Evolutionary conservation across 768 basidiomycete species (phyloP).

Genomic region (Tulasnella sp.): DNA sequence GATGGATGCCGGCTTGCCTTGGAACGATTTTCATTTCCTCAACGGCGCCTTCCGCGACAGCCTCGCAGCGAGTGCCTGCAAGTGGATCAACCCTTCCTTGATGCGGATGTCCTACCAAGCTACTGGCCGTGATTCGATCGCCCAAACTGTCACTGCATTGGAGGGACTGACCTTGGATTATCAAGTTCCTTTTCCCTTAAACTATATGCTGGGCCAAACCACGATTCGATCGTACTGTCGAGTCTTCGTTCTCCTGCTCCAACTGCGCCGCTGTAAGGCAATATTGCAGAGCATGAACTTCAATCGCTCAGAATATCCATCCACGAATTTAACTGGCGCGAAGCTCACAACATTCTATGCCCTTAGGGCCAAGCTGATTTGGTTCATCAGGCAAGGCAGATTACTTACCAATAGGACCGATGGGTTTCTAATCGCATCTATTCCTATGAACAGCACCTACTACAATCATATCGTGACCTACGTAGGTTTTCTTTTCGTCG

Average conservation of each 20-base stretch:
- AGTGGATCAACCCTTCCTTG: constrained; percentile 58
- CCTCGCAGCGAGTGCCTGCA: constrained; percentile 38
- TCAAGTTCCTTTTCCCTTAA: constrained; percentile 61
- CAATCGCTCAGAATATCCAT: constrained; percentile 38
- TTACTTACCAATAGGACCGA: background rate
- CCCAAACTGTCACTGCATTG: constrained; percentile 53
- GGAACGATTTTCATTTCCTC: constrained; percentile 78
- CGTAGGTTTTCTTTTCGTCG: constrained; percentile 36
- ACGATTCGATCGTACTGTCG: constrained; percentile 52
- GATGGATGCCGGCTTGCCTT: constrained; percentile 66
- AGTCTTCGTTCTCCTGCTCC: constrained; percentile 63
- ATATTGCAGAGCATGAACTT: constrained; percentile 63
- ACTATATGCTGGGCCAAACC: constrained; percentile 61
- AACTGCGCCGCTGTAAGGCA: constrained; percentile 64
- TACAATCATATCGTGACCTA: constrained; percentile 67
- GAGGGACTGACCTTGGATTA: constrained; percentile 70
- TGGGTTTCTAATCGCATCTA: background rate
- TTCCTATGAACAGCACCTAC: constrained; percentile 43
- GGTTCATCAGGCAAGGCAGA: constrained; percentile 73
- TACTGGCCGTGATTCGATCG: constrained; percentile 41
- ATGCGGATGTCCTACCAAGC: constrained; percentile 65
- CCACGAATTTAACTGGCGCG: constrained; percentile 27
- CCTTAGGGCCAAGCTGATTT: constrained; percentile 65
- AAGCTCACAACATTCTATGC: constrained; percentile 68
- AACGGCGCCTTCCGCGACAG: constrained; percentile 70